phyloP scores from a whole-genome alignment of 23 red algal genomes.

The Pyropia yezoensis region DNA sequence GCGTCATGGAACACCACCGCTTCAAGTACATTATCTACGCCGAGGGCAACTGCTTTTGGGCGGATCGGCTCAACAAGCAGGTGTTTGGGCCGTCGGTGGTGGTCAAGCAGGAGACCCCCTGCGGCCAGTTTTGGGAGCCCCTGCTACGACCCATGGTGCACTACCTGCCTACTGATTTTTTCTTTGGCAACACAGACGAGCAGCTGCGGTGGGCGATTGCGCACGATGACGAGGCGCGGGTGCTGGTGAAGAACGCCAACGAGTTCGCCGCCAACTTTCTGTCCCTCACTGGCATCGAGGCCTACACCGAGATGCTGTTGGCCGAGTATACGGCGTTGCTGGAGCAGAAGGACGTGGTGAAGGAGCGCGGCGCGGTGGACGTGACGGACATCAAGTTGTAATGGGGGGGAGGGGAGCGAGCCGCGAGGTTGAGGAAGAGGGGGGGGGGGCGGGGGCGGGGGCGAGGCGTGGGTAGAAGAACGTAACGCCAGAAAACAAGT shows the following conservation, averaged over 20 bases:
- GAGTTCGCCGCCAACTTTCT: conserved; percentile 72
- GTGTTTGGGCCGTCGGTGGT: conserved; percentile 72
- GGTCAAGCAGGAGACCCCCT: conserved; percentile 91
- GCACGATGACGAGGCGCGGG: conserved; percentile 30
- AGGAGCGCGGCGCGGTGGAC: conserved; percentile 55
- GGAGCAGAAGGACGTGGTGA: conserved; percentile 43
- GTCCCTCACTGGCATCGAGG: conserved; percentile 47
- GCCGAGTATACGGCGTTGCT: conserved; percentile 65
- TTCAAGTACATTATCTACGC: conserved; percentile 94
- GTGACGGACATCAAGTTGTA: conserved; percentile 27
- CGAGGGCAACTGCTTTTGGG: conserved; percentile 98
- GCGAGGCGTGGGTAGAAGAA: too few species aligned
- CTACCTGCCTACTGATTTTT: conserved; percentile 80
- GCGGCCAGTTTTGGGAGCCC: conserved; percentile 88
- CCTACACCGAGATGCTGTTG: conserved; percentile 65
- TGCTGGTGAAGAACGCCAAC: conserved; percentile 73
- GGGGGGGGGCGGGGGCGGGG: too few species aligned
- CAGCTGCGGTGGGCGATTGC: conserved; percentile 34
- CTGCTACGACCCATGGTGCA: conserved; percentile 73
- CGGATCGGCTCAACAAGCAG: conserved; percentile 72
- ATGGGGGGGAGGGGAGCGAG: too few species aligned
- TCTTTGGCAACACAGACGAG: conserved; percentile 50
- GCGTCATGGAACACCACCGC: conserved; percentile 49
- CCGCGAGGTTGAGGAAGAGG: too few species aligned
- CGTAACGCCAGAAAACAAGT: too few species aligned